Evolutionary conservation across 73 alveolate species (phyloP).

Genomic region (Symbiodinium pilosum): DNA sequence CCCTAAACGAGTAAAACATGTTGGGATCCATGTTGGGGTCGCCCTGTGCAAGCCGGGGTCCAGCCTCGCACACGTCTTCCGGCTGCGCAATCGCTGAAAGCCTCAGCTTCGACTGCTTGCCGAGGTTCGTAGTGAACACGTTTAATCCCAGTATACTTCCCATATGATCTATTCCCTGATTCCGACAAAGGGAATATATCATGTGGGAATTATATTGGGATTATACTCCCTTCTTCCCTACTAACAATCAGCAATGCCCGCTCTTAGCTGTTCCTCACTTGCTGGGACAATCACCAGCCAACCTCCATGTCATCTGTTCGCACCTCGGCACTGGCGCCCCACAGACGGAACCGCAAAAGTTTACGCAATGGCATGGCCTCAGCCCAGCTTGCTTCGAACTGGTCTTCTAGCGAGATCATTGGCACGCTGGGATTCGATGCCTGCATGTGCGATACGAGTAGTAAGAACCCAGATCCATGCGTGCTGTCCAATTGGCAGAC

Average conservation of each 20-base stretch:
- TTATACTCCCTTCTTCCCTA: too few species aligned
- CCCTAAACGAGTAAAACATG: too few species aligned
- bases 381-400: slow-evolving; percentile 19
- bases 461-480: too few species aligned
- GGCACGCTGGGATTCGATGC: background rate
- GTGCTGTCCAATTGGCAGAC: background rate
- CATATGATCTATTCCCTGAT: too few species aligned
- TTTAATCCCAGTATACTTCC: too few species aligned
- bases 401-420: background rate
- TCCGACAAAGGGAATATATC: too few species aligned
- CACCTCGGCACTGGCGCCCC: background rate
- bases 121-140: too few species aligned
- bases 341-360: background rate
- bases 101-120: background rate
- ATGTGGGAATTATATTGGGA: too few species aligned
- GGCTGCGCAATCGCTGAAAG: background rate
- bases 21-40: too few species aligned
- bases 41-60: too few species aligned
- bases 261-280: background rate
- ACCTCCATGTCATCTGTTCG: background rate
- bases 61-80: background rate
- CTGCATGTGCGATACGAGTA: background rate
- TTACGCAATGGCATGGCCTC: background rate
- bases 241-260: too few species aligned
- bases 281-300: background rate